Base-by-base conservation (phyloP, 257 asterid species). In the Perilla frutescens region DNA sequence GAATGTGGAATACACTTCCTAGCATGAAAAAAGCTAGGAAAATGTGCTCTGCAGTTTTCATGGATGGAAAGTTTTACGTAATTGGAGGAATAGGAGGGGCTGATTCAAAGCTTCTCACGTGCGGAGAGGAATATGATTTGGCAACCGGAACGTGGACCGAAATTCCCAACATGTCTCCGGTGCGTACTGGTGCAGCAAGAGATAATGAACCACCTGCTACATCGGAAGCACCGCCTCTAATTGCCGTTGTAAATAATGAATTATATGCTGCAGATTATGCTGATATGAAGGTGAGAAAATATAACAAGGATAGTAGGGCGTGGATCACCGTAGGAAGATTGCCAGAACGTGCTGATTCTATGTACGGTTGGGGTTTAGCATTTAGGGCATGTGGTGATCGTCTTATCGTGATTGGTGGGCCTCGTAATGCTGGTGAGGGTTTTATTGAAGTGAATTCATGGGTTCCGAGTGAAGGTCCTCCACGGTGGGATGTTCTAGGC, bases 291-390 rank as follows among this genome's bases (percentile, higher is more conserved):
- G 83, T 93, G 34, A 75, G 85, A 53, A 93, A 81, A 62, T 93
- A 91, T 63, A 74, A 88, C 53, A 89, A 89, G 84, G 55, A 1
- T 7, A 74, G 36, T 12, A 83, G 75, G 66, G 40, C 3, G 6
- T 93, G 98, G 98, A 31, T 12, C 10, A 80, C 88, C 2, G 62
- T 87, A 2, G 97, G 96, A 4, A 87, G 86, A 14, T 67, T 93
- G 80, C 98, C 98, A 0, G 90, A 87, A 20, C 83, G 87, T 3
- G 92, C 93, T 0, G 78, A 85, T 20, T 91, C 98, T 0, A 86
- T 87, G 89, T 81, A 80, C 7, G 97, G 97, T 12, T 93, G 98
- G 98, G 98, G 98, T 6, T 50, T 89, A n/a, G 98, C 98, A 8
- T 93, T 93, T 66, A 80, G 96, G 83, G 97, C 89, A 1, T 93